Percentiles rank a stretch among this genome's conserved stretches.
phyloP scores from a whole-genome alignment of 2,329 filamentous ascomycete genomes.

The Fusarium sp. region DNA sequence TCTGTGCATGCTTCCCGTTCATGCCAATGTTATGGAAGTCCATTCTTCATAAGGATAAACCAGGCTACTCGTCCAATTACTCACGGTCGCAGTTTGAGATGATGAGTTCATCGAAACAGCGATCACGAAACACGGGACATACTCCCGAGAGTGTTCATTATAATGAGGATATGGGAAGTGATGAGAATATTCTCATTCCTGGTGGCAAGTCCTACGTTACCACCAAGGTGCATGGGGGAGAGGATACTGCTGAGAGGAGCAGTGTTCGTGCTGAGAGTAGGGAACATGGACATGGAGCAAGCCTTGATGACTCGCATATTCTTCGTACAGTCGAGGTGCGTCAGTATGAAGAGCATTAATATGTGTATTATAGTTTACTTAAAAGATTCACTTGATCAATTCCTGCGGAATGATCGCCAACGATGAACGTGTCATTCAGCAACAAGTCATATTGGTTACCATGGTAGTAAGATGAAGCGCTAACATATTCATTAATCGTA shows the following conservation, averaged over 20 bases:
- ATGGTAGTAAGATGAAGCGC: background rate
- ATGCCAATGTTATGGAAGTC: conserved; percentile 38
- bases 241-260: background rate
- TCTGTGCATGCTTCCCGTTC: conserved; percentile 35
- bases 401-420: rapidly evolving
- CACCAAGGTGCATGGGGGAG: conserved; percentile 7
- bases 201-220: conserved; percentile 19
- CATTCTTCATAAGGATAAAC: conserved; percentile 27
- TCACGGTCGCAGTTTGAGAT: conserved; percentile 30
- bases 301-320: conserved; percentile 21
- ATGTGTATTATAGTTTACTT: rapidly evolving
- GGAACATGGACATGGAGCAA: background rate
- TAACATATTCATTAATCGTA: conserved; percentile 11
- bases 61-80: conserved; percentile 29
- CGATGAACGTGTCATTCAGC: rapidly evolving
- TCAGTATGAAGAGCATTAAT: conserved; percentile 20
- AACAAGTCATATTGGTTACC: background rate
- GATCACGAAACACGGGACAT: conserved; percentile 9
- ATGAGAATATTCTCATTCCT: conserved; percentile 27
- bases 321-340: conserved; percentile 26
- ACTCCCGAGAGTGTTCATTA: conserved; percentile 3
- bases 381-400: rapidly evolving
- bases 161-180: conserved; percentile 12
- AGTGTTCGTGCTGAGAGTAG: background rate
- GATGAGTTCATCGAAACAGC: conserved; percentile 21